These are phyloP conservation scores for Rauvolfia tetraphylla DNA, from an alignment of 257 asterid genomes.

Conservation along the genomic window DNA sequence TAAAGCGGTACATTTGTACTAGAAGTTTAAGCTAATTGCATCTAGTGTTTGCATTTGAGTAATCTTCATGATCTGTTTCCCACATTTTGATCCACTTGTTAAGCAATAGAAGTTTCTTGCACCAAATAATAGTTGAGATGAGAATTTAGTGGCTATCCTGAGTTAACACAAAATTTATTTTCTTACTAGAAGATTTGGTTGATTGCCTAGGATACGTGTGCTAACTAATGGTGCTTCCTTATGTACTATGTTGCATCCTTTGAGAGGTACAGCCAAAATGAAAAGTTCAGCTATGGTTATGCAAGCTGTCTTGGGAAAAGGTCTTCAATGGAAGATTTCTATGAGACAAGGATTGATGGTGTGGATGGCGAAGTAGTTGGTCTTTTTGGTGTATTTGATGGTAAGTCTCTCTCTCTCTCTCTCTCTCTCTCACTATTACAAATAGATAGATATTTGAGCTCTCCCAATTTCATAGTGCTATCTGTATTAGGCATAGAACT, in stretches of 20 bases:
- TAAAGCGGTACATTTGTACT: background rate
- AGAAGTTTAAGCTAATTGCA: background rate
- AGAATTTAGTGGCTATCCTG: background rate
- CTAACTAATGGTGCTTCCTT: background rate
- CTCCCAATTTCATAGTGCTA: background rate
- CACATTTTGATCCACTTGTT: background rate
- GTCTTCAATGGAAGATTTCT: conserved; percentile 98
- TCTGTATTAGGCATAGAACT: background rate
- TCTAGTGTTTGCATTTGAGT: background rate
- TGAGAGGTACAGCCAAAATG: conserved; percentile 62
- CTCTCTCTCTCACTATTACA: background rate
- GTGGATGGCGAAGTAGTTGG: conserved; percentile 94
- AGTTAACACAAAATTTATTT: background rate
- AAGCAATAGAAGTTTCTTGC: background rate
- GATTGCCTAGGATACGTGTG: background rate
- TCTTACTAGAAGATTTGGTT: background rate
- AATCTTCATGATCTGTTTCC: background rate
- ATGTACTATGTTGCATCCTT: background rate
- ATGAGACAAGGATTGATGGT: conserved; percentile 96
- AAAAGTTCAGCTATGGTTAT: conserved; percentile 95
- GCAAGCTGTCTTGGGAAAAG: conserved; percentile 97
- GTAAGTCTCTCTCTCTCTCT: conserved; percentile 35
- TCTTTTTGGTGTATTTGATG: conserved; percentile 98
- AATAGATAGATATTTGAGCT: background rate
- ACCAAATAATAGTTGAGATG: background rate